Conservation (phyloP, 345 rosid species). For the Streptanthus diversifolius region DNA sequence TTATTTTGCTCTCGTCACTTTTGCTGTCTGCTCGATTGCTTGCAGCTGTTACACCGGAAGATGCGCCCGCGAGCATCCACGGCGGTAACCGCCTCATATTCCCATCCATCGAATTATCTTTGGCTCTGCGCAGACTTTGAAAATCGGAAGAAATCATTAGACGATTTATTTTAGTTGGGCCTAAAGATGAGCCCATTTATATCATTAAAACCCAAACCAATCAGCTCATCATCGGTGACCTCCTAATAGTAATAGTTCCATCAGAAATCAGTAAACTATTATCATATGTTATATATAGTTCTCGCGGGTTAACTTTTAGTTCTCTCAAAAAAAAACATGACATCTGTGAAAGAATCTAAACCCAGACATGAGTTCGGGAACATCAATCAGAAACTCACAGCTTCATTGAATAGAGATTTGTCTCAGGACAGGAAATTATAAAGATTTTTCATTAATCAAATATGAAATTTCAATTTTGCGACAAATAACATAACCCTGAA, state of each 20-base stretch:
- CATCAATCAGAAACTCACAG: too few species aligned
- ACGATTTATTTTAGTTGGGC: conserved; percentile 1
- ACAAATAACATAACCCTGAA: neutral
- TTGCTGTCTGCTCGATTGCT: neutral
- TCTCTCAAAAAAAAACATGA: too few species aligned
- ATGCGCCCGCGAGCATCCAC: conserved; percentile 29
- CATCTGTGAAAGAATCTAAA: too few species aligned
- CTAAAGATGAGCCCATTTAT: neutral
- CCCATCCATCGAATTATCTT: neutral
- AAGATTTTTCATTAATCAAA: neutral
- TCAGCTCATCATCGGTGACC: neutral
- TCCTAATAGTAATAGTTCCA: too few species aligned
- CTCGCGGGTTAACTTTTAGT: too few species aligned
- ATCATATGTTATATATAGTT: too few species aligned
- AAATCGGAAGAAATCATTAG: neutral
- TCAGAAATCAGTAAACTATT: too few species aligned
- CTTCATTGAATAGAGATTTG: neutral
- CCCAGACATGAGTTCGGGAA: too few species aligned
- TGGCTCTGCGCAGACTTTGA: neutral
- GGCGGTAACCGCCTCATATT: conserved; percentile 34
- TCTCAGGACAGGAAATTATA: neutral
- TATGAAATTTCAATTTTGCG: neutral
- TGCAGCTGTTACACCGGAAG: neutral
- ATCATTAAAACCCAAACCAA: neutral
- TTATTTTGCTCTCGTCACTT: neutral